Evolutionary conservation across 495 filamentous ascomycete species (phyloP).

Genomic region (Xylaria grammica): DNA sequence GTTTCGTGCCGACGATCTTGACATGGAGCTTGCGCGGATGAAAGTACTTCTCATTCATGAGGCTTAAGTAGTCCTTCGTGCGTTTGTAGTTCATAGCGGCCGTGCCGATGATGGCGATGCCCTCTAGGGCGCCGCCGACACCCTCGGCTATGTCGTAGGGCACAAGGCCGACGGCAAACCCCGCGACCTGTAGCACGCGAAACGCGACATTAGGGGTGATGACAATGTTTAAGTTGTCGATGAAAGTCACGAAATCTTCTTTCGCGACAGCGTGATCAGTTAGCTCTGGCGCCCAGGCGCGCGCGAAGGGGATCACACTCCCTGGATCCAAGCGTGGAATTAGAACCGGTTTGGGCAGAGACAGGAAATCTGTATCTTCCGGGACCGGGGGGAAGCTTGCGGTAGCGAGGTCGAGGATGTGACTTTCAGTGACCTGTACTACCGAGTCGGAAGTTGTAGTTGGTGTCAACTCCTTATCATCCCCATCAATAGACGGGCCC

Average conservation of each 20-base stretch:
- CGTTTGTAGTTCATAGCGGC: slow-evolving; percentile 21
- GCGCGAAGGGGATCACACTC: slow-evolving; percentile 28
- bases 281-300: slow-evolving; percentile 29
- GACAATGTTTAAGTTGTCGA: slow-evolving; percentile 36
- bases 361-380: slow-evolving; percentile 6
- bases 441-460: not conserved
- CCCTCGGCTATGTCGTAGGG: slow-evolving; percentile 29
- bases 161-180: slow-evolving; percentile 22
- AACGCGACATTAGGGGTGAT: slow-evolving; percentile 27
- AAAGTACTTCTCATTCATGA: slow-evolving; percentile 32
- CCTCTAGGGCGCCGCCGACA: slow-evolving; percentile 21
- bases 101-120: slow-evolving; percentile 16
- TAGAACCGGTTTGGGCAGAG: slow-evolving; percentile 29
- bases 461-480: not conserved
- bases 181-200: slow-evolving; percentile 16
- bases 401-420: slow-evolving; percentile 23
- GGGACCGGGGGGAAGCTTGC: slow-evolving; percentile 20
- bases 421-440: slow-evolving; percentile 13
- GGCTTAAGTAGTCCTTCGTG: slow-evolving; percentile 20
- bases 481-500: slow-evolving; percentile 2
- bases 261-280: slow-evolving; percentile 26
- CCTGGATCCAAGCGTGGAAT: slow-evolving; percentile 34
- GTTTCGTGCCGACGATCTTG: slow-evolving; percentile 24
- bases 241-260: slow-evolving; percentile 32
- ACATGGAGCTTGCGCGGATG: slow-evolving; percentile 32